Base-by-base conservation (phyloP, 2,329 filamentous ascomycete species). In the Aspergillus sp. region DNA sequence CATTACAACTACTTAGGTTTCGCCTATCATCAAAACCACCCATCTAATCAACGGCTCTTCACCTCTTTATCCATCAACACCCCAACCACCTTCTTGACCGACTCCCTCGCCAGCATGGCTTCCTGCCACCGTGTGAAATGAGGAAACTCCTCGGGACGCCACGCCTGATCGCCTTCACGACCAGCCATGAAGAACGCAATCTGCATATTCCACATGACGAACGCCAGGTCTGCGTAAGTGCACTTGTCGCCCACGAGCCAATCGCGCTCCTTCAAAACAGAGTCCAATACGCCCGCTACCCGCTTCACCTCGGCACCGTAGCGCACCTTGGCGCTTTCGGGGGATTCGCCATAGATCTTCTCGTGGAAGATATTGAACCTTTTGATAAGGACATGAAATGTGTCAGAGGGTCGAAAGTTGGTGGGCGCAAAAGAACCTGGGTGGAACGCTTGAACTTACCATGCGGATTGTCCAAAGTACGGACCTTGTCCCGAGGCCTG, bases 201-300 rank as follows among this genome's bases (percentile, higher is more conserved):
- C 38, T 58, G 48, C 7, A 38, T n/a, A 36, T 58, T 53, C 56
- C 56, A 58, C 56, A 58, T 58, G n/a, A 53, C 48, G 15, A 58
- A 58, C 19, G 56, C 56, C 23, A 49, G 30, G 30, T 53, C 50
- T 5, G 50, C 50, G 12, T 53, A 36, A 4, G 49, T 52, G 49
- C 49, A 52, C 10, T 52, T 52, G 5, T 52, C 49, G 0, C 49
- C 49, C n/a, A 52, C 50, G 3, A 53, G 50, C 50, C 50, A 53
- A 7, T 53, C 50, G 10, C 30, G 50, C 5, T 38, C 30, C 13
- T 23, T 53, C 4, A 53, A 9, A 12, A 53, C 30, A 6, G 30
- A 15, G 32, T 53, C 30, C 1, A 53, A 19, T 2, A 53, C 50
- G 0, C 32, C 32, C 7, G 32, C 50, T 5, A 53, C 30, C 2